Conservation (phyloP, 306 rosid genomes). For the Neltuma alba region DNA sequence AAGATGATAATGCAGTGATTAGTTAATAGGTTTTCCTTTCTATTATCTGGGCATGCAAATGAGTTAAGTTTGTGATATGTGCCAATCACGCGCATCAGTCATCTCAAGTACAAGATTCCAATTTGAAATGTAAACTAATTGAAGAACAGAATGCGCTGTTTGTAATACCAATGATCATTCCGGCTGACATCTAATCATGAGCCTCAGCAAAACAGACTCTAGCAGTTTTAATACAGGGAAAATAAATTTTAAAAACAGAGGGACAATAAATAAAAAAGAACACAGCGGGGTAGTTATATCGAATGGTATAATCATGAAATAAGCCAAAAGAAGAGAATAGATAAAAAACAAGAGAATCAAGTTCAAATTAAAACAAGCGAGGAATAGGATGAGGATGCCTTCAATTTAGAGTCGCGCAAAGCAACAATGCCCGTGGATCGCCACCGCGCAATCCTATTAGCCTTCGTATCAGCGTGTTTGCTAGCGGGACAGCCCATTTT, state of each 20-base stretch:
- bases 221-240: background rate
- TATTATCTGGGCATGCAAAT: background rate
- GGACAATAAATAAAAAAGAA: background rate
- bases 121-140: background rate
- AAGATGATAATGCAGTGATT: background rate
- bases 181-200: background rate
- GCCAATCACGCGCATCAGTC: background rate
- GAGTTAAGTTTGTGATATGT: background rate
- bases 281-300: background rate
- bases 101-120: background rate
- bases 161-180: background rate
- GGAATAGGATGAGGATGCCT: conserved; percentile 47
- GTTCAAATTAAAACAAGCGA: conserved; percentile 8
- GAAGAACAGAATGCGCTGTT: background rate
- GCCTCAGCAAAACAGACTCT: background rate
- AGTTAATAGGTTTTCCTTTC: background rate
- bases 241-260: background rate
- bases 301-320: background rate
- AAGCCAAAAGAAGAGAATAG: background rate
- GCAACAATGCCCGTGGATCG: conserved; percentile 95
- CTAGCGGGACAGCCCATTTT: conserved; percentile 76
- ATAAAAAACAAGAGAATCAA: background rate
- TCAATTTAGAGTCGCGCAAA: conserved; percentile 86
- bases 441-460: conserved; percentile 76
- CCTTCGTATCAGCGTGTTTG: conserved; percentile 62